Conservation (phyloP, 2,329 filamentous ascomycete species). For the Colletotrichum coccodes region DNA sequence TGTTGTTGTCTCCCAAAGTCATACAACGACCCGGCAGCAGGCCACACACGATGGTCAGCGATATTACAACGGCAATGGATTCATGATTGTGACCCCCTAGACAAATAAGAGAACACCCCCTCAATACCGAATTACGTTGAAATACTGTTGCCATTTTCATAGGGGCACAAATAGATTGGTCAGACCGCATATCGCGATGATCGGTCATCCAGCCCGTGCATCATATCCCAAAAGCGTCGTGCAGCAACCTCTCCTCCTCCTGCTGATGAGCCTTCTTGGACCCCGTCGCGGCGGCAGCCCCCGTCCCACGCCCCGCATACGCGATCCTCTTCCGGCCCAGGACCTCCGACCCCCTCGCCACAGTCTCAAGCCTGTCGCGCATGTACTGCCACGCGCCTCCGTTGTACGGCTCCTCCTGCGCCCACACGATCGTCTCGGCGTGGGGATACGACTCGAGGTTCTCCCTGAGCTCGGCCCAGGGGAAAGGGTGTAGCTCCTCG, state of each 20-base stretch:
- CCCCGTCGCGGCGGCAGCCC: slow-evolving; percentile 8
- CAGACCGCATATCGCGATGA: no score
- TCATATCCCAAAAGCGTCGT: background rate
- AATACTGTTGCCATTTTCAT: background rate
- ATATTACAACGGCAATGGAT: no score
- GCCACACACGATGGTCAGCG: no score
- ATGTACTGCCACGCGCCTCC: slow-evolving; percentile 39
- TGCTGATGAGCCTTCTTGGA: slow-evolving; percentile 11
- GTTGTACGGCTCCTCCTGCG: slow-evolving; percentile 40
- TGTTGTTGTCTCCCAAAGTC: no score
- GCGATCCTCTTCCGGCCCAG: background rate
- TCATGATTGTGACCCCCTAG: no score
- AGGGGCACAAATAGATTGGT: no score
- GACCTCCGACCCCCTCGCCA: background rate
- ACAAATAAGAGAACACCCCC: no score
- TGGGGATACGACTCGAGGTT: slow-evolving; percentile 37
- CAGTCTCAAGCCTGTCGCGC: slow-evolving; percentile 36
- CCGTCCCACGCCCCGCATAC: slow-evolving; percentile 2
- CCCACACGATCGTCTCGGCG: slow-evolving; percentile 37
- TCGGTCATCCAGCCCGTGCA: background rate
- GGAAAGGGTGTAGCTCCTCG: slow-evolving; percentile 40
- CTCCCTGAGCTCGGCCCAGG: slow-evolving; percentile 36
- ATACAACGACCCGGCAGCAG: no score
- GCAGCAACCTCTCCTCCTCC: slow-evolving; percentile 1
- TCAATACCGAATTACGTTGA: no score